phyloP scores from a whole-genome alignment of 2,329 filamentous ascomycete species.

The Purpureocillium lavendulum region DNA sequence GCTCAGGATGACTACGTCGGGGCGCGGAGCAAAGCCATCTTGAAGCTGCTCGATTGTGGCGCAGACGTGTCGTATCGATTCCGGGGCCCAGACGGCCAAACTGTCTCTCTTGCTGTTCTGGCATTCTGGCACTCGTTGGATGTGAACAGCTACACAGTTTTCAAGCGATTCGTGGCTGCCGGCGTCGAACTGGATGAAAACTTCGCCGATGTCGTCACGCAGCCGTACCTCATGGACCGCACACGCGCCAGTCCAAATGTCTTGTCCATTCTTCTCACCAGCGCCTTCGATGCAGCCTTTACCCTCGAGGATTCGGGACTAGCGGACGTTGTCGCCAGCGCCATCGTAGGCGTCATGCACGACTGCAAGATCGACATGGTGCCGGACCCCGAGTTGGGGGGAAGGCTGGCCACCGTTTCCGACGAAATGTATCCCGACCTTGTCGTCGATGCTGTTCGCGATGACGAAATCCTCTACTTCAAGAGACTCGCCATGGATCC shows the following conservation, averaged over 20 bases:
- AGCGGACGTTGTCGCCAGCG: neutral
- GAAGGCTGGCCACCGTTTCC: slow-evolving; percentile 6
- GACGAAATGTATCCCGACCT: slow-evolving; percentile 12
- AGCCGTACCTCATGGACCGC: slow-evolving; percentile 4
- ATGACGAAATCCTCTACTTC: slow-evolving; percentile 14
- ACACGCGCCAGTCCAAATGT: slow-evolving; percentile 4
- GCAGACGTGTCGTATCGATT: slow-evolving; percentile 11
- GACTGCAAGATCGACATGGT: slow-evolving; percentile 5
- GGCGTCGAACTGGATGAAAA: slow-evolving; percentile 10
- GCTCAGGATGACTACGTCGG: slow-evolving; percentile 3
- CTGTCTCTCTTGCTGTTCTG: slow-evolving; percentile 12
- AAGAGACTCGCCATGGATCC: slow-evolving; percentile 18
- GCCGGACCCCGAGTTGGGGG: slow-evolving; percentile 2
- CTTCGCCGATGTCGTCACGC: slow-evolving; percentile 10
- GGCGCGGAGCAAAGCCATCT: slow-evolving; percentile 11
- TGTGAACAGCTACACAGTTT: slow-evolving; percentile 14
- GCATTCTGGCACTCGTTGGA: slow-evolving; percentile 18
- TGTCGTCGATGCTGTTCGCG: slow-evolving; percentile 16
- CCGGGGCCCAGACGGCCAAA: slow-evolving; percentile 9
- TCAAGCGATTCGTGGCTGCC: slow-evolving; percentile 10
- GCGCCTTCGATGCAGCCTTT: neutral
- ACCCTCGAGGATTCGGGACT: neutral
- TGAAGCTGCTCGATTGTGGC: slow-evolving; percentile 13
- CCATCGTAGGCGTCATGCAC: slow-evolving; percentile 10
- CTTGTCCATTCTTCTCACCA: neutral